Percentiles rank a stretch among this genome's conserved stretches.
Conservation (phyloP, 345 rosid genomes). For the Linum trigynum region DNA sequence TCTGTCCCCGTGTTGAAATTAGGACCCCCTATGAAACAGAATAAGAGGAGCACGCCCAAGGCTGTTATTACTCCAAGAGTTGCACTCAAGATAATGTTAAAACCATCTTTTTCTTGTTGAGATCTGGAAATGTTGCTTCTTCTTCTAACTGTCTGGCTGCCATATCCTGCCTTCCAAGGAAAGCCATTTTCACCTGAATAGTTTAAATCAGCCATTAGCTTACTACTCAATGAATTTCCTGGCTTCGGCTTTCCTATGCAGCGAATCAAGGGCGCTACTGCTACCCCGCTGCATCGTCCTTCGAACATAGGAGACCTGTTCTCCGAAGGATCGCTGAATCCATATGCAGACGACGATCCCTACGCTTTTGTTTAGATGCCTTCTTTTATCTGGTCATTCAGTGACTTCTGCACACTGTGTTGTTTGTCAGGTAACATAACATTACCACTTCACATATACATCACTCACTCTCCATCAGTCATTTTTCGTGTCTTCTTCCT, state of each 20-base stretch:
- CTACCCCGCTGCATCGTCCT: constrained; percentile 21
- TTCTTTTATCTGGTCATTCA: too few species aligned
- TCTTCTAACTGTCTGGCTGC: too few species aligned
- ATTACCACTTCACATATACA: too few species aligned
- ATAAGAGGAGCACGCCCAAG: constrained; percentile 45
- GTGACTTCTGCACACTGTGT: too few species aligned
- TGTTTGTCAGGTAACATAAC: too few species aligned
- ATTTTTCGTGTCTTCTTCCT: too few species aligned
- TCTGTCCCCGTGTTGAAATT: constrained; percentile 13
- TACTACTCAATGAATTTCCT: background rate
- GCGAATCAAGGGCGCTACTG: constrained; percentile 33
- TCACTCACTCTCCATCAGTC: too few species aligned
- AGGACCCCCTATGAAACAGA: constrained; percentile 64
- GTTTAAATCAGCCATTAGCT: background rate
- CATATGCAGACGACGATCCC: constrained; percentile 78
- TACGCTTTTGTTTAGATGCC: constrained; percentile 66
- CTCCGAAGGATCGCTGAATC: constrained; percentile 84
- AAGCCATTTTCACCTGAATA: background rate
- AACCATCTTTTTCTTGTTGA: background rate
- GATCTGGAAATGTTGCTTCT: background rate
- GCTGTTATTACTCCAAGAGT: constrained; percentile 33
- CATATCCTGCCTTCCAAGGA: too few species aligned
- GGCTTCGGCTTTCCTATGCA: constrained; percentile 14
- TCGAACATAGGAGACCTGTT: constrained; percentile 84
- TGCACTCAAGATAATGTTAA: constrained; percentile 37